Evolutionary conservation across 306 rosid genomes (phyloP), one percentile per base, ranked within the genome.

Genomic region (Castanopsis chinensis): DNA sequence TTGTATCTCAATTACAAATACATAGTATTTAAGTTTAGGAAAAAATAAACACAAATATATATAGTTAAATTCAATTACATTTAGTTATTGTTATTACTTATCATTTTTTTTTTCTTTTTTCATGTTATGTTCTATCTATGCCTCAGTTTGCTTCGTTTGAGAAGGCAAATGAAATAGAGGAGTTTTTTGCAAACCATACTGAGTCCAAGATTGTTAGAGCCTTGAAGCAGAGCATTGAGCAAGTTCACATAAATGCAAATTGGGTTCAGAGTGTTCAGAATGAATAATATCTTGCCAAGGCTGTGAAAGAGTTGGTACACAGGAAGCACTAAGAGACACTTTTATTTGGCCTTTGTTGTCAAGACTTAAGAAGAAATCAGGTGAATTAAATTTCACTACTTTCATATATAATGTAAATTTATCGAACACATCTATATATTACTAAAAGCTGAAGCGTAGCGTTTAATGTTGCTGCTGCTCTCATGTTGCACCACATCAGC

Each of bases 221-320:
- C 19, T 61, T 95, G 80, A 95, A 85, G 89, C 99, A 95, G 90
- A 95, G 99, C 85, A 86, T 91, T 28, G 99, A 92, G 87, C 82
- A 88, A 20, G 92, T 92, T 33, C 77, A 78, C 76, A 91, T 92
- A 43, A 95, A 95, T 61, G 85, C 94, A 55, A 90, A 81, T 78
- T 95, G 97, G 97, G 94, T 91, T 85, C 79, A 84, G 86, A 80
- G 85, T 71, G 74, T 91, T 77, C 74, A 37, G 90, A 78, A 85
- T 23, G 98, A 92, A 87, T 69, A 55, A 2, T 67, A n/a, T 68
- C 90, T 95, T 64, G 77, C 78, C 10, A 82, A 71, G 21, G 89
- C 87, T 55, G 78, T 90, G 71, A 83, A 43, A 74, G 89, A 87
- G 80, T 87, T 92, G 81, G 89, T 25, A 25, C 27, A 25, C 2